Percentiles rank a stretch among this genome's conserved stretches.
Evolutionary conservation across 441 rosid genomes (phyloP).

Genomic region (Euphorbia neoarborescens): DNA sequence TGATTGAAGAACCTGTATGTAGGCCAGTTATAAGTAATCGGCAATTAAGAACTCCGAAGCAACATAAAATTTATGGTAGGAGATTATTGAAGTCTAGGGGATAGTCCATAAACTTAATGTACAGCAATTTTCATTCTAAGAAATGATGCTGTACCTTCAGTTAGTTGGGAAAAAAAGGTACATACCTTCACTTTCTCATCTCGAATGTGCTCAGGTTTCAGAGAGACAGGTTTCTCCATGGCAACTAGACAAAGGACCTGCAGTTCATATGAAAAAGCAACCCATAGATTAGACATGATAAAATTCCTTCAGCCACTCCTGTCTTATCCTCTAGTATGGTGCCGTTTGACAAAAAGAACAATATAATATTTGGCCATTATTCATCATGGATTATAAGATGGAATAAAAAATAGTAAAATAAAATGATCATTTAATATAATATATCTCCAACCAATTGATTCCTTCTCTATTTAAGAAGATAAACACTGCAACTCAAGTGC

Average conservation of each 20-base stretch:
- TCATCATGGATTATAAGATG: background rate
- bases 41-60: slow-evolving; percentile 9
- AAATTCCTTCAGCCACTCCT: background rate
- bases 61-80: background rate
- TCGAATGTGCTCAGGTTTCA: slow-evolving; percentile 91
- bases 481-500: background rate
- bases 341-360: background rate
- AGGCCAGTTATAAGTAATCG: slow-evolving; percentile 20
- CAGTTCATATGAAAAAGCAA: slow-evolving; percentile 18
- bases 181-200: slow-evolving; percentile 98
- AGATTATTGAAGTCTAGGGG: background rate
- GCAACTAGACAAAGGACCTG: slow-evolving; percentile 94
- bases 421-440: slow-evolving; percentile 1
- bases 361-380: background rate
- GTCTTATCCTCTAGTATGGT: background rate
- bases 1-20: slow-evolving; percentile 80
- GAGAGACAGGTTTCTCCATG: slow-evolving; percentile 95
- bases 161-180: background rate
- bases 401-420: background rate
- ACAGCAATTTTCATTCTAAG: background rate
- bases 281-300: slow-evolving; percentile 4
- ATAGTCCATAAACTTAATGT: background rate
- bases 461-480: slow-evolving; percentile 9
- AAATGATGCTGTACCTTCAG: background rate
- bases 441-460: slow-evolving; percentile 10